phyloP scores from a whole-genome alignment of 2,329 filamentous ascomycete genomes.

The Diaporthe sp. region DNA sequence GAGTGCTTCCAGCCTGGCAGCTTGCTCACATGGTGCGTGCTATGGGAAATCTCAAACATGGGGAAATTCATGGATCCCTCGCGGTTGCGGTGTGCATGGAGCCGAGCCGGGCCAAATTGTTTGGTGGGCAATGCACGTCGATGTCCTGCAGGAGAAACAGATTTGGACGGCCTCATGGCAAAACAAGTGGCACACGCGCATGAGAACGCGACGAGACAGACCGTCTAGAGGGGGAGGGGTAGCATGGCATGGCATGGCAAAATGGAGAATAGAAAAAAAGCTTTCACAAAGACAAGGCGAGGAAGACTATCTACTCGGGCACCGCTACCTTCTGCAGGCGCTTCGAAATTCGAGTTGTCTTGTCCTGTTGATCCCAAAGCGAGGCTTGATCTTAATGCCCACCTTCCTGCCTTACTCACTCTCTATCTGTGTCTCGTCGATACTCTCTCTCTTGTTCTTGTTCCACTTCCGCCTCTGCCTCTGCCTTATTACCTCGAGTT shows the following conservation, averaged over 20 bases:
- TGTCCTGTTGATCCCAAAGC: conserved; percentile 6
- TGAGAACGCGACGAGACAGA: conserved; percentile 29
- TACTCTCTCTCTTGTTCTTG: background rate
- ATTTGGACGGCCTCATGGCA: conserved; percentile 25
- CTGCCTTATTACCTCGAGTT: no score
- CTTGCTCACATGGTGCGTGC: conserved; percentile 9
- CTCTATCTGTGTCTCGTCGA: background rate
- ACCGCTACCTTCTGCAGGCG: conserved; percentile 11
- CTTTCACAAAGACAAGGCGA: background rate
- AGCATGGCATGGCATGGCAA: background rate
- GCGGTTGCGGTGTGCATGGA: conserved; percentile 31
- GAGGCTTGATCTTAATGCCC: conserved; percentile 13
- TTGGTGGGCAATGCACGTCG: conserved; percentile 35
- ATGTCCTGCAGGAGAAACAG: conserved; percentile 26
- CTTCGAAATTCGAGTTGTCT: conserved; percentile 5
- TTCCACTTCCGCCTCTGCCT: background rate
- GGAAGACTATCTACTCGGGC: conserved; percentile 3
- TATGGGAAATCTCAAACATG: conserved; percentile 28
- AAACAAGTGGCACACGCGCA: conserved; percentile 21
- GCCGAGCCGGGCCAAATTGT: conserved; percentile 19
- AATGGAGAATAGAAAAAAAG: conserved; percentile 1
- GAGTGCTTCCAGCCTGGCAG: conserved; percentile 25
- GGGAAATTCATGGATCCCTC: conserved; percentile 13
- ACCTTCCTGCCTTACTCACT: background rate
- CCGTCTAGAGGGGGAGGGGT: background rate